A percentile compares a stretch with the other conserved stretches of the same genome.
phyloP scores from a whole-genome alignment of 2,329 filamentous ascomycete species.

The Hymenoscyphus repandus region DNA sequence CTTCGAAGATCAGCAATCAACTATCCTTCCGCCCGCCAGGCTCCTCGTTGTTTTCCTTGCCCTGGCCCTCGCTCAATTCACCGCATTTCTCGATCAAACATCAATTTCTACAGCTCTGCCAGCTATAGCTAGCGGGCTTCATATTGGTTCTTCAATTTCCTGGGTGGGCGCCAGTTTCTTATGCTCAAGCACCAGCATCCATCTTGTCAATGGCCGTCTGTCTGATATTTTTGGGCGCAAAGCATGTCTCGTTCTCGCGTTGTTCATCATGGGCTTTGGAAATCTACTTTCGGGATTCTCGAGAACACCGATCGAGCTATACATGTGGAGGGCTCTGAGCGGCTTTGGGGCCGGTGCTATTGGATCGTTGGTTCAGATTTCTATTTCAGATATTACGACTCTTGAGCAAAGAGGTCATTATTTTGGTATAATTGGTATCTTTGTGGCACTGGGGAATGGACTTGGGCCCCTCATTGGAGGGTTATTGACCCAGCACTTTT shows the following conservation, averaged over 20 bases:
- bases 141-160: conserved; percentile 3
- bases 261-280: conserved; percentile 7
- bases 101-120: conserved; percentile 9
- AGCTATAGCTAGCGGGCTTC: conserved; percentile 6
- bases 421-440: conserved; percentile 29
- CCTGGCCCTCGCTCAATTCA: conserved; percentile 10
- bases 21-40: too few species aligned
- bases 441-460: conserved; percentile 23
- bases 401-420: conserved; percentile 26
- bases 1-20: too few species aligned
- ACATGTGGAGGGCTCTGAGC: conserved; percentile 3
- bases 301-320: conserved; percentile 1
- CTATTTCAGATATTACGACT: conserved; percentile 7
- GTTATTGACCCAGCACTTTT: conserved; percentile 29
- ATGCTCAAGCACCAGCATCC: conserved; percentile 6
- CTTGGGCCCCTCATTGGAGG: conserved; percentile 30
- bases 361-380: conserved; percentile 8
- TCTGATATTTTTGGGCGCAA: conserved; percentile 15
- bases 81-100: conserved; percentile 12
- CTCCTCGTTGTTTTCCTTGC: conserved; percentile 10
- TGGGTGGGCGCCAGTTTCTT: conserved; percentile 11
- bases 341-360: conserved; percentile 13
- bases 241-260: neutral
- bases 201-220: conserved; percentile 9
- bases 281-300: conserved; percentile 13